Evolutionary conservation across 2,329 filamentous ascomycete species (phyloP).

Genomic region (Aspergillus nomiae): DNA sequence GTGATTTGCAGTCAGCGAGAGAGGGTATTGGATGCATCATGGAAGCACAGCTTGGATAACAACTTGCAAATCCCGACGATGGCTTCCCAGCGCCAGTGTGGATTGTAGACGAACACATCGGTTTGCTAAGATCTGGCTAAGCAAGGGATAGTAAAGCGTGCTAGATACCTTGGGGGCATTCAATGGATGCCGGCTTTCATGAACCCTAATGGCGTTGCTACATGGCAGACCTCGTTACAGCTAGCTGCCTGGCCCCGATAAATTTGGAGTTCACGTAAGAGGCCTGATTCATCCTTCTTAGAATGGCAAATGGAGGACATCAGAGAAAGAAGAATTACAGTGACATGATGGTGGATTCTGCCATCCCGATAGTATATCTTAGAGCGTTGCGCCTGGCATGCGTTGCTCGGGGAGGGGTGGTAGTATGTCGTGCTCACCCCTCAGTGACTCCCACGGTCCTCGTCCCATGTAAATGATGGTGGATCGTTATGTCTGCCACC

Average conservation of each 20-base stretch:
- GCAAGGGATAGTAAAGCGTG: neutral
- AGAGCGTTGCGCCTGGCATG: neutral
- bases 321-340: neutral
- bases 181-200: neutral
- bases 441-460: constrained; percentile 7
- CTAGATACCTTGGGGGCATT: neutral
- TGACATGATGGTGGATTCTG: neutral
- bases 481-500: neutral
- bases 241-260: neutral
- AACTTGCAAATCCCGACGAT: neutral
- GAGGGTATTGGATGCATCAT: neutral
- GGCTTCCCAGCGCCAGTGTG: neutral
- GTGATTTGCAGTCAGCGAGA: neutral
- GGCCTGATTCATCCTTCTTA: neutral
- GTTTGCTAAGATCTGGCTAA: neutral
- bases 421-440: neutral
- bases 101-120: neutral
- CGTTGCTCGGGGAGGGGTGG: neutral
- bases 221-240: neutral
- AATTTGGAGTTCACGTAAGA: neutral
- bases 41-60: neutral
- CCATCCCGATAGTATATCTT: neutral
- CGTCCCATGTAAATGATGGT: neutral
- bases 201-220: neutral
- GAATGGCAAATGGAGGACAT: neutral